These are phyloP conservation scores for Quercus wislizeni DNA, from an alignment of 306 rosid genomes.

Conservation along the genomic window DNA sequence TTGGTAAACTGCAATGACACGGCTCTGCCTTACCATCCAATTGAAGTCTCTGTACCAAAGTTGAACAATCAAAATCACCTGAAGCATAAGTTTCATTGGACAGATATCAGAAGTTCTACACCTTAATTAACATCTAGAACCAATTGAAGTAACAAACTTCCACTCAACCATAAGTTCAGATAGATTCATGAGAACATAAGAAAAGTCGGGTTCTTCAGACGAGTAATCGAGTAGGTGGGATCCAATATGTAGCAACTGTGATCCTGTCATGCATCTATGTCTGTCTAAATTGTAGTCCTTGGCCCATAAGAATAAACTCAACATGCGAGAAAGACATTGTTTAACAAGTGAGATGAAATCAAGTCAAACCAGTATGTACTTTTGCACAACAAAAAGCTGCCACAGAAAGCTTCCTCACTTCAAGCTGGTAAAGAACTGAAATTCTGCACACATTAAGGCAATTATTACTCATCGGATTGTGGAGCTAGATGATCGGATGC, in stretches of 20 bases:
- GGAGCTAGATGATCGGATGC: conserved; percentile 33
- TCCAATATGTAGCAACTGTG: not conserved
- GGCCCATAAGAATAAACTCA: too few relatives aligned
- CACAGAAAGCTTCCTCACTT: not conserved
- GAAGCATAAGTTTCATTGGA: not conserved
- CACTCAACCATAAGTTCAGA: not conserved
- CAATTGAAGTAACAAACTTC: not conserved
- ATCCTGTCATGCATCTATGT: not conserved
- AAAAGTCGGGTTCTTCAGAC: not conserved
- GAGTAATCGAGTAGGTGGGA: not conserved
- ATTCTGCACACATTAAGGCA: not conserved
- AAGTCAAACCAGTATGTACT: not conserved
- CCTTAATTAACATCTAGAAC: not conserved
- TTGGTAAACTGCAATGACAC: not conserved
- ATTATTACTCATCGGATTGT: conserved; percentile 20
- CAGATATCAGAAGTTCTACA: not conserved
- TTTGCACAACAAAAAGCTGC: not conserved
- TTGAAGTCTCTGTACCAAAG: not conserved
- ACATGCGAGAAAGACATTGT: not conserved
- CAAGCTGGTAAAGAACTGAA: not conserved
- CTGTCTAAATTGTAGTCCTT: not conserved
- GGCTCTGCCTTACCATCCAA: not conserved
- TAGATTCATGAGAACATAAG: not conserved
- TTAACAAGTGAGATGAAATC: not conserved
- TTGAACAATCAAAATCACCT: not conserved